A percentile compares a stretch with the other conserved stretches of the same genome.
Conservation (phyloP, 306 rosid genomes). For the Dryas alaskensis region DNA sequence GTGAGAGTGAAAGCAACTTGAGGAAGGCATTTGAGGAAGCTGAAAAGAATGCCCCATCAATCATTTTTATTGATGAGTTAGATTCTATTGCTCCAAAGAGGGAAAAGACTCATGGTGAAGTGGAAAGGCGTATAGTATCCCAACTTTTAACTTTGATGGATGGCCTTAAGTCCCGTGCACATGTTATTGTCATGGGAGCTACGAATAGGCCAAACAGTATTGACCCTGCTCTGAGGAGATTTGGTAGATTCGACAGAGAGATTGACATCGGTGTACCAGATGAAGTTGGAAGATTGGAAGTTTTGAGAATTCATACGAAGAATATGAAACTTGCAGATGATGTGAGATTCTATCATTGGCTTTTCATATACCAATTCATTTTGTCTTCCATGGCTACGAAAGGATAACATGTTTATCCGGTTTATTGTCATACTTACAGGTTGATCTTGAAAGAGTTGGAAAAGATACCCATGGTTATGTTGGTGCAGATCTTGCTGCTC, state of each 20-base stretch:
- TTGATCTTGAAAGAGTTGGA: constrained; percentile 63
- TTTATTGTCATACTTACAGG: constrained; percentile 34
- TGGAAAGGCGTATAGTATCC: constrained; percentile 67
- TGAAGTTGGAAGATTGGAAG: constrained; percentile 73
- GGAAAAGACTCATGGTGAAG: constrained; percentile 73
- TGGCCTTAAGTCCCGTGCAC: constrained; percentile 63
- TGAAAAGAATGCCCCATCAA: constrained; percentile 72
- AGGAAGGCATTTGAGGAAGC: constrained; percentile 78
- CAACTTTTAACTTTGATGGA: constrained; percentile 76
- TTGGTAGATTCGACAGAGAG: constrained; percentile 68
- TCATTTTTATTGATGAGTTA: constrained; percentile 60
- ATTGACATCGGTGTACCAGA: constrained; percentile 70
- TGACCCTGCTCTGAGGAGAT: constrained; percentile 67
- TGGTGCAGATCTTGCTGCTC: constrained; percentile 66
- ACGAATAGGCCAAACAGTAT: constrained; percentile 66
- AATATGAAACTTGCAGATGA: constrained; percentile 70
- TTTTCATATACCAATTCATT: neutral
- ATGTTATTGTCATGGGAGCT: constrained; percentile 62
- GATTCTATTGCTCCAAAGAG: constrained; percentile 77
- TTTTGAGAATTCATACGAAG: constrained; percentile 64
- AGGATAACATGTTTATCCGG: neutral
- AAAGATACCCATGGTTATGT: constrained; percentile 72
- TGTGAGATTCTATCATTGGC: constrained; percentile 29
- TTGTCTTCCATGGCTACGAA: neutral
- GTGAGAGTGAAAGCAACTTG: constrained; percentile 67